These are phyloP conservation scores for Pythium sukuiense DNA, from an alignment of 352 stramenopile genomes.

Conservation along the genomic window DNA sequence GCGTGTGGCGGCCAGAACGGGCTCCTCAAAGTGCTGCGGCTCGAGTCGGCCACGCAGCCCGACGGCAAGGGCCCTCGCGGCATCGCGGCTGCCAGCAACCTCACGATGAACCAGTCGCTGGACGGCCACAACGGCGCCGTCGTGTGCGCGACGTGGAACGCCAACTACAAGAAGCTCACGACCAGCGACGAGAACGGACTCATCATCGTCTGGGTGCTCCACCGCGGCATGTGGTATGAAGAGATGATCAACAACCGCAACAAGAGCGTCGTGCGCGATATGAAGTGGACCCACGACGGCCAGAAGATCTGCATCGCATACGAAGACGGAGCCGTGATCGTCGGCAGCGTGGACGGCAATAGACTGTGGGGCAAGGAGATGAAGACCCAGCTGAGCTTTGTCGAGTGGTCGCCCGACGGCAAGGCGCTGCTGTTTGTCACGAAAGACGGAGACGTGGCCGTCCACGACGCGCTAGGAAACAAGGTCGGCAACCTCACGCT, in stretches of 20 bases:
- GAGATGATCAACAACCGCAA: constrained; percentile 98
- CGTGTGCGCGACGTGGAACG: constrained; percentile 93
- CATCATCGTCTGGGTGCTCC: constrained; percentile 96
- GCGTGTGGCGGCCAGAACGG: constrained; percentile 92
- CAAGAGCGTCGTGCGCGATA: constrained; percentile 92
- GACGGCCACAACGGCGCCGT: constrained; percentile 91
- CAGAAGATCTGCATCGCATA: constrained; percentile 96
- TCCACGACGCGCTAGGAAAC: constrained; percentile 88
- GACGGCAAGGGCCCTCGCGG: constrained; percentile 71
- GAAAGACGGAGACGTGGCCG: constrained; percentile 77
- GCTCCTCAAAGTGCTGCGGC: constrained; percentile 91
- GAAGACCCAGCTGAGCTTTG: constrained; percentile 87
- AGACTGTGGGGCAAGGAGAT: constrained; percentile 95
- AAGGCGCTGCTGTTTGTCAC: constrained; percentile 90
- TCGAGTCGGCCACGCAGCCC: constrained; percentile 76
- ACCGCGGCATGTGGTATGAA: constrained; percentile 93
- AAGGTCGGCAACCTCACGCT: constrained; percentile 81
- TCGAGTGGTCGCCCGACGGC: constrained; percentile 93
- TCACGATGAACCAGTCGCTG: constrained; percentile 95
- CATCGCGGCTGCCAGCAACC: constrained; percentile 87
- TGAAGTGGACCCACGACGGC: constrained; percentile 94
- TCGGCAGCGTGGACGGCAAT: constrained; percentile 93
- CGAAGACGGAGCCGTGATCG: constrained; percentile 93
- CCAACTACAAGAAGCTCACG: constrained; percentile 93
- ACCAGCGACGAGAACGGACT: constrained; percentile 94